These are phyloP conservation scores for Leucocoprinus sp. DNA, from an alignment of 768 basidiomycete species.

Conservation along the genomic window DNA sequence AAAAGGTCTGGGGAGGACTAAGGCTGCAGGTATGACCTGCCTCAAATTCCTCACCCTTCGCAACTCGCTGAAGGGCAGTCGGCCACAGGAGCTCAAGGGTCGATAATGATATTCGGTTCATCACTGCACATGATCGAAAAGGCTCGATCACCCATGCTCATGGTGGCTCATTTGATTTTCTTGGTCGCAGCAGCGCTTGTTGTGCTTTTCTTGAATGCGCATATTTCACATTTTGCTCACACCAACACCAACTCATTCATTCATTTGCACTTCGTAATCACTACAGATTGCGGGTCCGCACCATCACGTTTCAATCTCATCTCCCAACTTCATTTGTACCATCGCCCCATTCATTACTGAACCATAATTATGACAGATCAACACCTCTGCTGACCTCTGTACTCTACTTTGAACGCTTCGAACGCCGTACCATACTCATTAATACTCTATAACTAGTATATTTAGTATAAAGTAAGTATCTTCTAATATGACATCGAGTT, in stretches of 20 bases:
- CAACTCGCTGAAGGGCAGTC: slow-evolving; percentile 21
- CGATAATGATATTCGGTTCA: background rate
- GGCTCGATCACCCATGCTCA: background rate
- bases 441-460: background rate
- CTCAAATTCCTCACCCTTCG: slow-evolving; percentile 40
- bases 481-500: no score
- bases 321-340: background rate
- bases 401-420: background rate
- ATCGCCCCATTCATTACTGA: background rate
- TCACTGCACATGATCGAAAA: background rate
- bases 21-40: slow-evolving; percentile 37
- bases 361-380: background rate
- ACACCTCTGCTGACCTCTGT: background rate
- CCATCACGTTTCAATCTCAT: background rate
- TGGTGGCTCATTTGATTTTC: background rate
- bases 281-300: no score
- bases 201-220: background rate
- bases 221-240: background rate
- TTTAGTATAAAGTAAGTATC: background rate
- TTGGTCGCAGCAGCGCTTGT: background rate
- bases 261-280: background rate
- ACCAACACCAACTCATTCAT: background rate
- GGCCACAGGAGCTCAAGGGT: background rate
- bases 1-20: slow-evolving; percentile 20
- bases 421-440: background rate